Evolutionary conservation across 176 grass and related monocot species (phyloP), one percentile per base, ranked within the genome.

Genomic region (Triticum timopheevii): DNA sequence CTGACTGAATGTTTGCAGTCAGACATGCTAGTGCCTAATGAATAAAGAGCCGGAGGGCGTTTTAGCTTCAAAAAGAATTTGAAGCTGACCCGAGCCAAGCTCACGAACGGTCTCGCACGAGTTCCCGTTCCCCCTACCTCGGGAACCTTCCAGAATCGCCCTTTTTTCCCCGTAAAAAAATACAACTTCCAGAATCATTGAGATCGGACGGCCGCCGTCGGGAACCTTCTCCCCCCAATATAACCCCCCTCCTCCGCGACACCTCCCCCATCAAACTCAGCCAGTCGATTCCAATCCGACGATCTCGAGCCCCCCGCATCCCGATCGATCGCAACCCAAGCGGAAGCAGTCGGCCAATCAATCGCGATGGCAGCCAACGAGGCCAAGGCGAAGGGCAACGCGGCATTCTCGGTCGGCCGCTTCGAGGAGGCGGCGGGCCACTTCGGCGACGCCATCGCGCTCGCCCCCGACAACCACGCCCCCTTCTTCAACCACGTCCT

Each of bases 401-500:
- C 84, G 52, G 92, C 89, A 56, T 94, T 94, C 80, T 27, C 89
- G 20, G 76, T 84, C 13, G 92, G 92, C 22, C 87, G 89, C 77
- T 94, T 79, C 71, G 80, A 89, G 33, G 92, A 91, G 67, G 92
- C 92, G 56, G 77, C 50, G 65, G 44, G 19, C 34, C 87, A 91
- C 89, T 94, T 91, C 86, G 59, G 80, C 11, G 89, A 82, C 76
- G 92, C 92, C 80, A 74, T 94, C 87, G 89, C 61, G 52, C 89
- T 94, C 76, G 87, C 89, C 22, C 83, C 89, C 27, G 74, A 68
- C 63, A 89, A 87, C 81, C 87, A 94, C 82, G 90, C 92, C 50
- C 93, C 96, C 87, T 96, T 93, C 85, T 99, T 94, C 76, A 99
- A 99, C 79, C 97, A 69, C 61, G n/a, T n/a, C 34, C 34, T 6